Base-by-base conservation (phyloP, 805 yeast species). In the Candida anglica region DNA sequence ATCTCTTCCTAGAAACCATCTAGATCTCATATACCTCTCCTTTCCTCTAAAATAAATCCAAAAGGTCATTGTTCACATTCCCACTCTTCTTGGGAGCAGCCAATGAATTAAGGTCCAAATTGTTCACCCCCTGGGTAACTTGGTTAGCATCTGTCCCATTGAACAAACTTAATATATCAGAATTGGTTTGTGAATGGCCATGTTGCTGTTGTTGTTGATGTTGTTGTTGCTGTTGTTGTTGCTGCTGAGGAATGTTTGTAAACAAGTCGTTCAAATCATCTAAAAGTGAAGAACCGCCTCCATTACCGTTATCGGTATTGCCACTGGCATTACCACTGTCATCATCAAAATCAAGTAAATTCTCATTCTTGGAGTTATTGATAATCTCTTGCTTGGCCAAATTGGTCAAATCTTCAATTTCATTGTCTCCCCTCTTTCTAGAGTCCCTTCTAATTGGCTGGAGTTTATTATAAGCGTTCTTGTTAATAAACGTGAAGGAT, bases 271-370 rank as follows among this genome's bases (percentile, higher is more conserved):
- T 86, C 50, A 87, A 67, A 46, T 86, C 95, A 41, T 78, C 84
- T 41, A 87, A 60, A 13, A 81, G 71, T 37, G 71, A 72, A 3
- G 63, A 36, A 7, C 45, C 35, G 15, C 50, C 53, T 3, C 40
- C 51, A 6, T 42, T 44, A 11, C 43, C 45, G 1, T 15, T 24
- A n/a, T n/a, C n/a, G 15, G 30, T 32, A 16, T 27, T 39, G 7
- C 26, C 37, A 4, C 15, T 6, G 11, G 42, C 40, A 7, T 37
- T 43, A 3, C 46, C 46, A 8, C 33, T 28, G 30, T 78, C 86
- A 40, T 79, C 86, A 48, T 83, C 96, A 43, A 91, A 79, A 55
- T 91, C 96, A 33, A 91, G 73, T 44, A 93, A 67, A 46, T 86
- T 86, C 47, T 87, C 96, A 29, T 82, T 80, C 46, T 80, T 79